Base-by-base conservation (phyloP, 2,329 filamentous ascomycete species). In the Rutstroemia sydowiana region DNA sequence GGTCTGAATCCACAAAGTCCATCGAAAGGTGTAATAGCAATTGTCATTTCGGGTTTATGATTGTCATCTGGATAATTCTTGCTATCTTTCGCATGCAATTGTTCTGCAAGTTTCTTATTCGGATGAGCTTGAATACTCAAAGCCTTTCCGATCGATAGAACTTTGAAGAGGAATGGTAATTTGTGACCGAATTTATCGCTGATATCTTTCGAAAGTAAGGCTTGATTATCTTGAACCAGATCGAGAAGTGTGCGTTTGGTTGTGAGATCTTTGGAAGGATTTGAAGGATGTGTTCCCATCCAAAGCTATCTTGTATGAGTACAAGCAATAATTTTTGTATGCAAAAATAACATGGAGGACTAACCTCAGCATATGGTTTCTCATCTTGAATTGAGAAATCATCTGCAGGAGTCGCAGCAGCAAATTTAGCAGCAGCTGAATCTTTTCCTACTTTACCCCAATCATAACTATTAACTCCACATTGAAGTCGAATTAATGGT, bases 21-120 rank as follows among this genome's bases (percentile, higher is more conserved):
- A 67, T 97, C 92, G 60, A 98, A 98, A 0, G 89, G 85, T 1
- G 93, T 97, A 63, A 98, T 85, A 56, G 93, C 93, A 69, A 98
- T 95, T 57, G 93, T 91, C 93, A 98, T 98, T 72, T 98, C 93
- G 31, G 93, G 93, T 73, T 98, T 98, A 77, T 98, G 93, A 73
- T 98, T 98, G 74, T 97, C 92, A 75, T 98, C 90, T 53, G 92
- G 93, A 67, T 98, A 98, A 75, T 98, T 95, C 71, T 88, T 88
- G 45, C 90, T 79, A 66, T 98, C 92, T 57, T 78, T 82, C 36
- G 83, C 80, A 69, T 97, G 93, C 28, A 98, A 75, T 67, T 89
- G 74, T 72, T 95, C 92, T 47, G 93, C 93, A 13, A 95, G 84
- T 71, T 87, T 88, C 79, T 95, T 95, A 74, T 95, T 95, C 47